A percentile compares a stretch with the other conserved stretches of the same genome.
Conservation (phyloP, 352 stramenopile genomes). For the Achlya hypogyna region DNA sequence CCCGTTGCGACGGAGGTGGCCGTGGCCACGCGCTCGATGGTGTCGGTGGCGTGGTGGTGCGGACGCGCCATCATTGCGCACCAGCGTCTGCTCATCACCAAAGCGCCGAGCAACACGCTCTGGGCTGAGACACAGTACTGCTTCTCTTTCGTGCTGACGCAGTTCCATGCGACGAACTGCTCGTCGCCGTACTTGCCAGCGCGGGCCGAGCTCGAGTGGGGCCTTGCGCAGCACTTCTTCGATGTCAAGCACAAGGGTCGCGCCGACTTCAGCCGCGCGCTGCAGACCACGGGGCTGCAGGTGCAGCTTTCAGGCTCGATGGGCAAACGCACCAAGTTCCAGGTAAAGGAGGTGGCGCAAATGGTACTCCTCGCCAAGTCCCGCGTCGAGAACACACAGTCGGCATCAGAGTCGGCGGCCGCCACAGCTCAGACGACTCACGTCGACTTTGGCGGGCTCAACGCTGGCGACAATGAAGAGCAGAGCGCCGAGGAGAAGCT, state of each 20-base stretch:
- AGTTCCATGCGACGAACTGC: background rate
- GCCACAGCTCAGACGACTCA: constrained; percentile 51
- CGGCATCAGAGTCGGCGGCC: constrained; percentile 39
- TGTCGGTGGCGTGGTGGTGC: constrained; percentile 61
- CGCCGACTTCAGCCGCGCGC: constrained; percentile 76
- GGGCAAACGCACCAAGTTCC: constrained; percentile 94
- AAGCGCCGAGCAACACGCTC: constrained; percentile 56
- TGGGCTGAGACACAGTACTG: constrained; percentile 64
- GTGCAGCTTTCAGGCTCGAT: constrained; percentile 87
- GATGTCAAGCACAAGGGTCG: constrained; percentile 86
- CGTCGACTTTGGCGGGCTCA: constrained; percentile 51
- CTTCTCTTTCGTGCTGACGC: constrained; percentile 13
- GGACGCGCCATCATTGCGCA: constrained; percentile 60
- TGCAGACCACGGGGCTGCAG: constrained; percentile 70
- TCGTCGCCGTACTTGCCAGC: constrained; percentile 48
- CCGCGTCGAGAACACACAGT: constrained; percentile 27
- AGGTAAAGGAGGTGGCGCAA: constrained; percentile 87
- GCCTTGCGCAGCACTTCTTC: constrained; percentile 89
- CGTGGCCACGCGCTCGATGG: background rate
- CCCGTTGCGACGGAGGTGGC: background rate
- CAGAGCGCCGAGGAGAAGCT: constrained; percentile 44
- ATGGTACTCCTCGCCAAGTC: constrained; percentile 73
- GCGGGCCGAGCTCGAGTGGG: constrained; percentile 87
- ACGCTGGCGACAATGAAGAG: constrained; percentile 27
- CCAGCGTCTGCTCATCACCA: constrained; percentile 54